phyloP scores from a whole-genome alignment of 352 stramenopile genomes.

The Phytophthora foliorum region DNA sequence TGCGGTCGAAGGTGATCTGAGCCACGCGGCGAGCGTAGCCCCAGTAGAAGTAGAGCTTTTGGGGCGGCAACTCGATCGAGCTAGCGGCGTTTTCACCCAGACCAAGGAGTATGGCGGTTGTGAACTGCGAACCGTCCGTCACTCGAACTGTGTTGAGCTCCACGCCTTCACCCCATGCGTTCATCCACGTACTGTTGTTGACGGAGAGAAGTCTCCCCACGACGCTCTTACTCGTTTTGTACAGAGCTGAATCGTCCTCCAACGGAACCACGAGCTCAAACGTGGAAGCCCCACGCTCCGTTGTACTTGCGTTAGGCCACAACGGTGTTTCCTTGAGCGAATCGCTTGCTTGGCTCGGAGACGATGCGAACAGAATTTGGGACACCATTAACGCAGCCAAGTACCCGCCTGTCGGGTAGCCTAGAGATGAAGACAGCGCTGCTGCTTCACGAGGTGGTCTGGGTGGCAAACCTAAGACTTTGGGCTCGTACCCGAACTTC shows the following conservation, averaged over 20 bases:
- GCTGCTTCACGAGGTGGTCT: constrained; percentile 6
- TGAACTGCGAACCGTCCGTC: constrained; percentile 73
- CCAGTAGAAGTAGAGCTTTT: constrained; percentile 69
- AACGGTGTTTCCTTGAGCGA: constrained; percentile 10
- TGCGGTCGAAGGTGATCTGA: constrained; percentile 47
- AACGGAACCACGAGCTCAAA: constrained; percentile 36
- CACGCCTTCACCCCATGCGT: constrained; percentile 41
- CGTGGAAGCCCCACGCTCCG: constrained; percentile 27
- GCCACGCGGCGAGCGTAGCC: constrained; percentile 49
- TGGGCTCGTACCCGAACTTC: constrained; percentile 65
- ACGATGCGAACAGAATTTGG: constrained; percentile 35
- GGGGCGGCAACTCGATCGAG: constrained; percentile 42
- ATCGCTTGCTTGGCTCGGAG: constrained; percentile 18
- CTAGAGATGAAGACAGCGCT: background rate
- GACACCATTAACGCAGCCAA: constrained; percentile 35
- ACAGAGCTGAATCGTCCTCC: constrained; percentile 35
- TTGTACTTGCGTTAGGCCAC: constrained; percentile 31
- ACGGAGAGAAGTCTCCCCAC: constrained; percentile 56
- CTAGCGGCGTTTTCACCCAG: constrained; percentile 24
- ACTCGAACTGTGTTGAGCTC: constrained; percentile 35
- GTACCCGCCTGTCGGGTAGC: constrained; percentile 35
- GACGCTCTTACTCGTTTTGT: constrained; percentile 39
- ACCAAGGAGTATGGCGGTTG: constrained; percentile 46
- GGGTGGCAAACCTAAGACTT: constrained; percentile 33
- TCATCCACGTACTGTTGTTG: constrained; percentile 41